A percentile compares a stretch with the other conserved stretches of the same genome.
Evolutionary conservation across 208 protist genomes (phyloP).

Genomic region (Leishmania gerbilli): DNA sequence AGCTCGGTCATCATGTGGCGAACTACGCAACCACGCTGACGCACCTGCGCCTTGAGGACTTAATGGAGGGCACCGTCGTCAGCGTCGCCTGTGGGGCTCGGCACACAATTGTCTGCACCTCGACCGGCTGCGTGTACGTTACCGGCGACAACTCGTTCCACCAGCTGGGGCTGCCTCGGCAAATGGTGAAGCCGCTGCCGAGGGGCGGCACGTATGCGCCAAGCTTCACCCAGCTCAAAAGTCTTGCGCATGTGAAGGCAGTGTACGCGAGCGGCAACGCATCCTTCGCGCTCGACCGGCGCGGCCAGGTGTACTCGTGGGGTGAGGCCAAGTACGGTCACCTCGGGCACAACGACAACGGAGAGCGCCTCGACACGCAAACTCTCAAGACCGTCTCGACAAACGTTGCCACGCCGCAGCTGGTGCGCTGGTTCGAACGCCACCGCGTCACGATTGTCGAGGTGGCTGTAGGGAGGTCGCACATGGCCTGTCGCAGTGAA

Average conservation of each 20-base stretch:
- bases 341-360: slow-evolving; percentile 68
- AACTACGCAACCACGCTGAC: slow-evolving; percentile 65
- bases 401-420: slow-evolving; percentile 46
- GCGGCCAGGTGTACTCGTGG: slow-evolving; percentile 74
- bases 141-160: slow-evolving; percentile 72
- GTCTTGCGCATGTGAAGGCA: slow-evolving; percentile 54
- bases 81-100: slow-evolving; percentile 67
- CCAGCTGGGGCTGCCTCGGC: slow-evolving; percentile 60
- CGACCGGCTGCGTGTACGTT: slow-evolving; percentile 67
- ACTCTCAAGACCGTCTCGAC: slow-evolving; percentile 60
- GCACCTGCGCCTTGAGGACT: slow-evolving; percentile 53
- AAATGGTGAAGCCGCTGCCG: slow-evolving; percentile 30
- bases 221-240: slow-evolving; percentile 50
- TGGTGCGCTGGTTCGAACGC: slow-evolving; percentile 72
- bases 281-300: slow-evolving; percentile 63
- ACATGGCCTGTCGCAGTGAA: slow-evolving; percentile 63
- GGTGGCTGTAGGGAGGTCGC: slow-evolving; percentile 58
- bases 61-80: slow-evolving; percentile 43
- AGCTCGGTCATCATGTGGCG: slow-evolving; percentile 67
- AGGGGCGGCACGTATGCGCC: slow-evolving; percentile 20
- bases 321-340: slow-evolving; percentile 76
- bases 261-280: slow-evolving; percentile 65
- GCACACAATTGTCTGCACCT: slow-evolving; percentile 64
- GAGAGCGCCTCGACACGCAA: slow-evolving; percentile 56
- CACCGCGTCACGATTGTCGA: slow-evolving; percentile 68